Percentiles rank a stretch among this genome's conserved stretches.
These are phyloP conservation scores for Boletus subcaerulescens DNA, from an alignment of 768 basidiomycete species.

Conservation along the genomic window DNA sequence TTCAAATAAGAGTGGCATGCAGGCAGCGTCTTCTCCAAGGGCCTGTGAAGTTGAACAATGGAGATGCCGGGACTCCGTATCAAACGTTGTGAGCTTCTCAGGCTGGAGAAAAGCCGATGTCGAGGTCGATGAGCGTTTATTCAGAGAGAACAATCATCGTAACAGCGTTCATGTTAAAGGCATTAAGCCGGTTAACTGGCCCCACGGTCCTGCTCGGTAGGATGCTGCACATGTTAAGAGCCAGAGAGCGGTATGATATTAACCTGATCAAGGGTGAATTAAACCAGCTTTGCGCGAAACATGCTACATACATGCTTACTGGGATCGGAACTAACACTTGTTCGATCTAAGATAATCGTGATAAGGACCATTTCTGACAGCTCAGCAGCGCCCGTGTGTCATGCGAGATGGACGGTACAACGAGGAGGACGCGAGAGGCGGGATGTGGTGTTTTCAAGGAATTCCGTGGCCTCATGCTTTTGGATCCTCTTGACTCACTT, in stretches of 20 bases:
- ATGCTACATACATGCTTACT: not conserved
- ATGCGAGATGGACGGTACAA: not conserved
- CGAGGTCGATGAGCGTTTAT: conserved; percentile 8
- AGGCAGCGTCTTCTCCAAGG: conserved; percentile 1
- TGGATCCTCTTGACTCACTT: too few species aligned
- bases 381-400: not conserved
- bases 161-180: not conserved
- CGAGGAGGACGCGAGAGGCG: too few species aligned
- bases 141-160: not conserved
- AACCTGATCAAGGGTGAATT: not conserved
- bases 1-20: conserved; percentile 12
- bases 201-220: too few species aligned
- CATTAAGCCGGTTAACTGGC: not conserved
- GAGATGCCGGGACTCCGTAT: not conserved
- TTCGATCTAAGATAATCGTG: not conserved
- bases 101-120: not conserved
- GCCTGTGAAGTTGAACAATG: conserved; percentile 7
- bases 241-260: too few species aligned
- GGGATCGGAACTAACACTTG: not conserved
- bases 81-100: not conserved
- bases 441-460: too few species aligned
- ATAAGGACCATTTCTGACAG: not conserved
- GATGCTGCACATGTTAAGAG: too few species aligned
- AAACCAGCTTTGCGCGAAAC: not conserved
- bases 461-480: too few species aligned